Conservation (phyloP, 2,329 filamentous ascomycete species). For the Pseudocercospora pini-densiflorae region DNA sequence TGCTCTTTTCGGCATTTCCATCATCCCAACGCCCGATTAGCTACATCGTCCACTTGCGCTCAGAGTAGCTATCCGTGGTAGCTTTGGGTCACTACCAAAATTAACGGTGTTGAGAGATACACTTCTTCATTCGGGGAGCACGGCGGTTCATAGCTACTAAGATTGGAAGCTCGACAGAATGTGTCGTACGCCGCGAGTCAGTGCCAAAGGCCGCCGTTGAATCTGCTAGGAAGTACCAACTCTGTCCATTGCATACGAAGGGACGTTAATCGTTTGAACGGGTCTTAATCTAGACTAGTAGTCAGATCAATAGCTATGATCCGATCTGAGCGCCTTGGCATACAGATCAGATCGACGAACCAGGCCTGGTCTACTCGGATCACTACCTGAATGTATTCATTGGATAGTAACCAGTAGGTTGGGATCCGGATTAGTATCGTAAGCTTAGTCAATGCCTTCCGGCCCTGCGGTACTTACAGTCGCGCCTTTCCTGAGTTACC, state of each 20-base stretch:
- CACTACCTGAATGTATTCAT: neutral
- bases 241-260: neutral
- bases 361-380: neutral
- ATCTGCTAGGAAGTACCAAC: neutral
- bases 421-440: neutral
- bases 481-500: neutral
- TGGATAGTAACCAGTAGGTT: neutral
- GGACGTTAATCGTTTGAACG: neutral
- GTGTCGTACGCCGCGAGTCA: neutral
- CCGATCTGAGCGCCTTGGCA: no score
- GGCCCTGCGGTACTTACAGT: neutral
- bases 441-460: neutral
- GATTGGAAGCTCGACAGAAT: neutral
- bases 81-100: neutral
- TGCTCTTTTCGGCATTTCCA: slow-evolving; percentile 14
- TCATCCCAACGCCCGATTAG: neutral
- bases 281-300: neutral
- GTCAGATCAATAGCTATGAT: neutral
- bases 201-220: neutral
- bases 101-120: neutral
- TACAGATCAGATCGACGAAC: neutral
- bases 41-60: neutral
- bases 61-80: neutral
- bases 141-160: neutral
- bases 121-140: neutral